Base-by-base conservation (phyloP, 2,329 filamentous ascomycete genomes). In the Fusarium heterosporum region DNA sequence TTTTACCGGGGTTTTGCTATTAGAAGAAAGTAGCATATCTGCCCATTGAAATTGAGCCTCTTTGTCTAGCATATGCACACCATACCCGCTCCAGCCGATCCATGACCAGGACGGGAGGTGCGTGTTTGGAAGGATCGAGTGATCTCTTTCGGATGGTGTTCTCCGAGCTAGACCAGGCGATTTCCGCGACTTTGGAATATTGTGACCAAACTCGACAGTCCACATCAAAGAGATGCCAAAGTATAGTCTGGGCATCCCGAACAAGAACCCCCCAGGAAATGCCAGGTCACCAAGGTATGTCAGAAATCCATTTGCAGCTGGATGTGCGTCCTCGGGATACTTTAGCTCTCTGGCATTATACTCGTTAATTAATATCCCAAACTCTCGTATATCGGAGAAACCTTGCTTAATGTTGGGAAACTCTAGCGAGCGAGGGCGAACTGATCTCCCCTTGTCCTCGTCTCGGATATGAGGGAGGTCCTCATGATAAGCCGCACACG, bases 271-370 rank as follows among this genome's bases (percentile, higher is more conserved):
- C 1, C 12, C 8, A 9, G 45, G 26, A 1, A 54, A 54, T 4
- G 51, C 43, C 2, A 25, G 17, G 0, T n/a, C 48, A 7, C 45
- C 26, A 11, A 54, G 11, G 3, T 54, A 48, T 6, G 17, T 54
- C 3, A 54, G 32, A n/a, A 54, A 32, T 6, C 51, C 51, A 16
- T 29, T 36, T 1, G 34, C 26, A 39, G 51, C 51, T 2, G 51
- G 51, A 4, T 48, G 30, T 4, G 51, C 51, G 25, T 54, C 51
- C 9, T 54, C 51, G 4, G 51, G 26, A 32, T 54, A 47, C 12
- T 29, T 48, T 3, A 54, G 26, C 8, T 54, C 8, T 13, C 51
- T 14, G 4, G n/a, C 17, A 5, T 54, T 54, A 4, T 54, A 54
- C 32, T 54, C 51, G 5, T 48, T 48, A 25, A 54, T 8, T 7